Conservation (phyloP, 2,329 filamentous ascomycete genomes). For the Diaporthe australafricana region DNA sequence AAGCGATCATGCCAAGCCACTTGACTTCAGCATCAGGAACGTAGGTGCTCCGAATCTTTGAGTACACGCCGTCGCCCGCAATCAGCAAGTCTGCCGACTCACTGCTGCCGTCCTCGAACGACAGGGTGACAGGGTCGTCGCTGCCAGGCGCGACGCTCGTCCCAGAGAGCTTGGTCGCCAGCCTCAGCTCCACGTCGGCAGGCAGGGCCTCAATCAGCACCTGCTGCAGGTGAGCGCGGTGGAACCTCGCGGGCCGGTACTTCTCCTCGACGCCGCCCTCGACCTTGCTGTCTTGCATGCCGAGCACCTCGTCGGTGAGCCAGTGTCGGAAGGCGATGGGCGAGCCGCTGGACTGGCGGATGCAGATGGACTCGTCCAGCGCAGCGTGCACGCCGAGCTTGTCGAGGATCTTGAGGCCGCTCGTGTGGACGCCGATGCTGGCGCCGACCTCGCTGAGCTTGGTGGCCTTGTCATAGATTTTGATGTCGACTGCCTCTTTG, state of each 20-base stretch:
- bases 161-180: conserved; percentile 41
- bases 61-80: conserved; percentile 30
- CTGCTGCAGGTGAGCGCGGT: conserved; percentile 50
- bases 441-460: conserved; percentile 51
- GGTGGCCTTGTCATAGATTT: conserved; percentile 48
- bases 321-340: conserved; percentile 16
- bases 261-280: conserved; percentile 45
- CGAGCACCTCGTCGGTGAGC: conserved; percentile 40
- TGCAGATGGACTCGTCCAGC: conserved; percentile 46
- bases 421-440: conserved; percentile 52
- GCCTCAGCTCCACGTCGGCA: conserved; percentile 46
- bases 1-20: conserved; percentile 52
- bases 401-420: conserved; percentile 51
- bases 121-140: conserved; percentile 35
- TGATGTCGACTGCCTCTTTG: conserved; percentile 42
- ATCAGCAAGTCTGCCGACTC: conserved; percentile 22
- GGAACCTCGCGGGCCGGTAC: conserved; percentile 50
- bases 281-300: conserved; percentile 43
- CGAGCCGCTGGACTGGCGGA: conserved; percentile 42
- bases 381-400: conserved; percentile 45
- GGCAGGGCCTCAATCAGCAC: conserved; percentile 46
- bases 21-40: conserved; percentile 42
- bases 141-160: conserved; percentile 32
- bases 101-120: conserved; percentile 1
- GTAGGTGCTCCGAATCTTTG: conserved; percentile 9